phyloP scores from a whole-genome alignment of 2,329 filamentous ascomycete species.

The Conoideocrella luteorostrata region DNA sequence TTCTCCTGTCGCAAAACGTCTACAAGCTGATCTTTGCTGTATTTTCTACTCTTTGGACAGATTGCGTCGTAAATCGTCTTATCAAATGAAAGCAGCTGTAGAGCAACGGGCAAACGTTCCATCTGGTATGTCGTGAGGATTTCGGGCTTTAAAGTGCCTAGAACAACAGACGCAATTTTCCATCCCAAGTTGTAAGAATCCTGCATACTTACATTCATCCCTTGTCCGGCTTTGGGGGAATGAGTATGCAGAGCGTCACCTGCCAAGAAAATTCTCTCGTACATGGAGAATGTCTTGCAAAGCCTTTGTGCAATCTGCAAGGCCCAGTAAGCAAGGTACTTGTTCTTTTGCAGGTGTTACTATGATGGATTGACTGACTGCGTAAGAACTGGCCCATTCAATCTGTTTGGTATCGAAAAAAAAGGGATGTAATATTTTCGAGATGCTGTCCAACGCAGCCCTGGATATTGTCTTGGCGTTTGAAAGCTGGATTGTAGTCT shows the following conservation, averaged over 20 bases:
- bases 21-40: no score
- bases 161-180: constrained; percentile 44
- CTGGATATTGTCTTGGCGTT: constrained; percentile 58
- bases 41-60: no score
- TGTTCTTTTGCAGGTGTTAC: no score
- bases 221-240: constrained; percentile 60
- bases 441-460: constrained; percentile 55
- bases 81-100: constrained; percentile 61
- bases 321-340: no score
- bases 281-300: constrained; percentile 50
- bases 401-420: constrained; percentile 57
- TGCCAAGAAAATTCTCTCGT: constrained; percentile 59
- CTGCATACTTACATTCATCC: constrained; percentile 69
- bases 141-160: constrained; percentile 33
- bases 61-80: no score
- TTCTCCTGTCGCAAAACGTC: no score
- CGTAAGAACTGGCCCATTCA: constrained; percentile 43
- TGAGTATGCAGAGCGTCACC: constrained; percentile 51
- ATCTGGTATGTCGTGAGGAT: constrained; percentile 44
- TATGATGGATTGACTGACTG: constrained; percentile 64
- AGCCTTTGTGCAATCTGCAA: no score
- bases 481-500: constrained; percentile 48
- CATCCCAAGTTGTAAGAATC: constrained; percentile 51
- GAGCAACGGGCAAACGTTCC: constrained; percentile 53
- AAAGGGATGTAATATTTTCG: constrained; percentile 61